Base-by-base conservation (phyloP, 306 rosid species). In the Cucumis sativus region DNA sequence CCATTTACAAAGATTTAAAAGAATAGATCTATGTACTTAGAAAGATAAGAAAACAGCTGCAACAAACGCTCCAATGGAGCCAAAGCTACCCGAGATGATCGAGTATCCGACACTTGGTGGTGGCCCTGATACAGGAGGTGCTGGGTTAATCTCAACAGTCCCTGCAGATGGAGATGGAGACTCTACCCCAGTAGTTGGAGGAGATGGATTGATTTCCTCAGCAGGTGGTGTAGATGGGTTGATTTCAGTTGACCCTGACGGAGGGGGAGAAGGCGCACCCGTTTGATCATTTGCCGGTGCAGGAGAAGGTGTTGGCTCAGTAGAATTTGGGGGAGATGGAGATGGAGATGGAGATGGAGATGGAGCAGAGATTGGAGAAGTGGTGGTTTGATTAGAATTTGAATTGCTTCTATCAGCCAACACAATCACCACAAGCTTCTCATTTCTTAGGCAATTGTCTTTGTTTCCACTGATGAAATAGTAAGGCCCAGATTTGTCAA, bases 381-480 rank as follows among this genome's bases (percentile, higher is more conserved):
- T 17, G 11, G 73, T 75, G n/a, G 83, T 81, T 17, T 37, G n/a
- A 25, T 74, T 66, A 41, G 75, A 43, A 13, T 20, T 76, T 78
- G 75, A 49, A 61, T 86, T 82, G 83, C 68, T 90, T 80, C 94
- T 87, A 28, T 92, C 89, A 40, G 97, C 86, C 83, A 96, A 43
- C 1, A 96, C 97, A 82, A 80, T 70, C 51, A 92, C 87, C 41
- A 80, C 84, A 54, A 96, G 9, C 84, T 96, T 96, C 87, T 96
- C 93, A 84, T 92, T 92, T 81, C 88, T 88, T 25, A 62, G 76
- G 69, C 99, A 96, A 77, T 81, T 84, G n/a, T 89, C 89, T 81
- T 82, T 87, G 85, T 82, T 89, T 17, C 99, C 99, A 74, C 97
- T 91, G 25, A 92, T 84, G 85, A 96, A 96, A 77, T 54, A 89